A percentile compares a stretch with the other conserved stretches of the same genome.
Evolutionary conservation across 495 filamentous ascomycete species (phyloP).

Genomic region (Podospora conica): DNA sequence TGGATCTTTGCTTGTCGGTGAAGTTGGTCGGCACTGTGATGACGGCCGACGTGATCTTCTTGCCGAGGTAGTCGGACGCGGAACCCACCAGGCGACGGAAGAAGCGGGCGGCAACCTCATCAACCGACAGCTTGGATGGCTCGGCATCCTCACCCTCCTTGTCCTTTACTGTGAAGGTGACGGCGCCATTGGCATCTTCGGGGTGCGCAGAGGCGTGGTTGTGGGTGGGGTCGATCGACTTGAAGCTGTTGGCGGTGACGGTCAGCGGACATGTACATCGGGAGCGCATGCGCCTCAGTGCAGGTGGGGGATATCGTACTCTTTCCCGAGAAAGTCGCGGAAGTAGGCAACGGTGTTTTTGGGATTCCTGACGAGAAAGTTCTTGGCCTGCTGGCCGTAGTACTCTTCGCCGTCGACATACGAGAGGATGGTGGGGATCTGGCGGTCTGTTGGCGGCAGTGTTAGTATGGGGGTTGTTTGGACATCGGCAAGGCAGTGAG

Average conservation of each 20-base stretch:
- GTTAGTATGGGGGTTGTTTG: background rate
- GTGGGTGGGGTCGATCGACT: constrained; percentile 91
- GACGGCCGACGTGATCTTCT: constrained; percentile 85
- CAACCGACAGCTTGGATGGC: constrained; percentile 66
- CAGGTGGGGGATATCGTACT: constrained; percentile 46
- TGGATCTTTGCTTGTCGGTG: constrained; percentile 73
- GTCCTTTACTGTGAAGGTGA: constrained; percentile 81
- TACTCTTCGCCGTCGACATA: constrained; percentile 95
- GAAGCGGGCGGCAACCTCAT: constrained; percentile 83
- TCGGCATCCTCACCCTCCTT: constrained; percentile 53
- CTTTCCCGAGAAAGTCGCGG: constrained; percentile 89
- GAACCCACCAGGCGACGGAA: constrained; percentile 73
- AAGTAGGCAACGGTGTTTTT: constrained; percentile 93
- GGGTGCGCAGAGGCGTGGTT: constrained; percentile 93
- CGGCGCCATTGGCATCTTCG: constrained; percentile 60
- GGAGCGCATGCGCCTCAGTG: background rate
- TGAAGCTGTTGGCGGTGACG: constrained; percentile 54
- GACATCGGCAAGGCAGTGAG: no score
- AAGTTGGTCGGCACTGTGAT: constrained; percentile 94
- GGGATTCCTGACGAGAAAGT: constrained; percentile 82
- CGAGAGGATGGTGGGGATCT: constrained; percentile 90
- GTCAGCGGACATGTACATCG: constrained; percentile 1
- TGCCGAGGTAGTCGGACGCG: constrained; percentile 86
- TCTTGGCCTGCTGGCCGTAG: constrained; percentile 91
- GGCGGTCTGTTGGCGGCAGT: constrained; percentile 60